phyloP scores from a whole-genome alignment of 441 rosid species.

The Croton laevigatus region DNA sequence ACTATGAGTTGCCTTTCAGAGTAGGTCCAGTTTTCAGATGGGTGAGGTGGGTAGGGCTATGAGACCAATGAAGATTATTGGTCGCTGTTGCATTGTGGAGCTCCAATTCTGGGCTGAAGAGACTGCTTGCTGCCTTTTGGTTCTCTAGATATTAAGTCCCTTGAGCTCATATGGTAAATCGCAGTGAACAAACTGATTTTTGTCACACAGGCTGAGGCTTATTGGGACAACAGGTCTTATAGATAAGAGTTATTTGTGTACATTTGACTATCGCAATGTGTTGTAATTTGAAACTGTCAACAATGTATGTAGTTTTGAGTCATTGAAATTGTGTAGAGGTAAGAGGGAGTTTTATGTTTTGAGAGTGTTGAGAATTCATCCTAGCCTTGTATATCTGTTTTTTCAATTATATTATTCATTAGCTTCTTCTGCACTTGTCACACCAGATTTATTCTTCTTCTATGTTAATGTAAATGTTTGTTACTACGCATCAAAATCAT shows the following conservation, averaged over 20 bases:
- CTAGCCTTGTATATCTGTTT: conserved; percentile 28
- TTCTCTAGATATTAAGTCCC: conserved; percentile 5
- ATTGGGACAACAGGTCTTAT: conserved; percentile 27
- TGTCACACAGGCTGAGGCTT: conserved; percentile 23
- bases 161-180: conserved; percentile 28
- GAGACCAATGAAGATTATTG: conserved; percentile 22
- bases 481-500: background rate
- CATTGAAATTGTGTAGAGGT: conserved; percentile 18
- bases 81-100: conserved; percentile 1
- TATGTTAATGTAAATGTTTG: background rate
- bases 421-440: background rate
- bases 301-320: conserved; percentile 32
- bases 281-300: conserved; percentile 30
- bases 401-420: conserved; percentile 13
- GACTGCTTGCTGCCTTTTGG: conserved; percentile 2
- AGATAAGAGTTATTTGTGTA: conserved; percentile 40
- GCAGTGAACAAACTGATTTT: conserved; percentile 15
- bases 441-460: background rate
- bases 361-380: conserved; percentile 15
- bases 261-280: conserved; percentile 39
- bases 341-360: conserved; percentile 5
- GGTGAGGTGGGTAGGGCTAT: conserved; percentile 96
- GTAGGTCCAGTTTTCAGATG: conserved; percentile 83
- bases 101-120: conserved; percentile 17
- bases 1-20: conserved; percentile 83